Evolutionary conservation across 140 eudicot genomes (phyloP).

Genomic region (Erigeron philadelphicus): DNA sequence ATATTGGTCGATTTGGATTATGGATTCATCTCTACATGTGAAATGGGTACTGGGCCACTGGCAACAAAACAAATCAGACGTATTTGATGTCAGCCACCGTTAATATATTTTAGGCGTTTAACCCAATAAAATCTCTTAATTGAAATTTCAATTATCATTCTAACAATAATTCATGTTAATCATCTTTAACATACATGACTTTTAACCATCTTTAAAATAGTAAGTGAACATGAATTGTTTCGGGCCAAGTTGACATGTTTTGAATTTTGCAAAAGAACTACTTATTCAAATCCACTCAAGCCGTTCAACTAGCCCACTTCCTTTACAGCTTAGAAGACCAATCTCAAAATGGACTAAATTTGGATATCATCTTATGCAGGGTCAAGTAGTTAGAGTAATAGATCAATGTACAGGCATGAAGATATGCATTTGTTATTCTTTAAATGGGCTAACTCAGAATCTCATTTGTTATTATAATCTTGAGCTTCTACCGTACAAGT

Average conservation of each 20-base stretch:
- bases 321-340: neutral
- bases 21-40: neutral
- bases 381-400: neutral
- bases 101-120: neutral
- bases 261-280: neutral
- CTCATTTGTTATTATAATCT: conserved; percentile 10
- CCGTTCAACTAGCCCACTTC: neutral
- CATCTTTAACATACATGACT: neutral
- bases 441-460: neutral
- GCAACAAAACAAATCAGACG: neutral
- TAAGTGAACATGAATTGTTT: neutral
- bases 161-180: neutral
- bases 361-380: neutral
- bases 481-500: conserved; percentile 12
- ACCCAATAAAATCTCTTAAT: neutral
- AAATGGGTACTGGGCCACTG: neutral
- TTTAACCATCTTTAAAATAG: neutral
- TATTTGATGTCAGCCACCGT: neutral
- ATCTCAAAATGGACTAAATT: neutral
- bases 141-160: neutral
- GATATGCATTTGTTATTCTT: conserved; percentile 17
- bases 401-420: conserved; percentile 4
- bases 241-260: neutral
- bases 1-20: neutral
- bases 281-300: neutral